phyloP scores from a whole-genome alignment of 176 grass and related monocot genomes.

The Oryza rufipogon region DNA sequence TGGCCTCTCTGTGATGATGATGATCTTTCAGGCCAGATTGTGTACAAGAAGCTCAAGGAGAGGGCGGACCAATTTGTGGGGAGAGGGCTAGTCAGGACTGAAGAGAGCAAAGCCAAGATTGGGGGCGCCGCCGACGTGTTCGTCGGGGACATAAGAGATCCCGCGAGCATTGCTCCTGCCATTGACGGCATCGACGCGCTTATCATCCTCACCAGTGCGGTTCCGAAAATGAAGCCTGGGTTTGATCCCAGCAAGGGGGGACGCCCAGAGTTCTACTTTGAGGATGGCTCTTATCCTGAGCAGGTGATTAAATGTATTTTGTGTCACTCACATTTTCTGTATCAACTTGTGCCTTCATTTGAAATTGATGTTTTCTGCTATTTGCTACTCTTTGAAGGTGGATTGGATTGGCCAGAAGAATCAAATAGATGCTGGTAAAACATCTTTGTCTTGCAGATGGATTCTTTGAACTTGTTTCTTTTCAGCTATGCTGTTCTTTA shows the following conservation, averaged over 20 bases:
- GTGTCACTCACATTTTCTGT: neutral
- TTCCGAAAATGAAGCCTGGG: slow-evolving; percentile 87
- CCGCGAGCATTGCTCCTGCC: slow-evolving; percentile 58
- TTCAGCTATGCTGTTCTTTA: neutral
- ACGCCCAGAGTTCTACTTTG: slow-evolving; percentile 88
- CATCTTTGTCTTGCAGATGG: neutral
- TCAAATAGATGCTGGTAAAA: slow-evolving; percentile 88
- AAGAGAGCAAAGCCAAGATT: slow-evolving; percentile 75
- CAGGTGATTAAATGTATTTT: slow-evolving; percentile 44
- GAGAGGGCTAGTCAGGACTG: slow-evolving; percentile 71
- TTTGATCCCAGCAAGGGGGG: slow-evolving; percentile 86
- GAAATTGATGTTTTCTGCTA: neutral
- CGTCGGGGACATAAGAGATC: slow-evolving; percentile 72
- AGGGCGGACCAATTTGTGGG: slow-evolving; percentile 53
- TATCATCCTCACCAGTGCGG: slow-evolving; percentile 86
- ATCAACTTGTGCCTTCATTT: neutral
- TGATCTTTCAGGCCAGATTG: slow-evolving; percentile 64
- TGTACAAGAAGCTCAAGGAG: slow-evolving; percentile 94
- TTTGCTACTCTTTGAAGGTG: slow-evolving; percentile 50
- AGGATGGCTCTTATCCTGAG: slow-evolving; percentile 73
- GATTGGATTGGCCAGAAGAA: slow-evolving; percentile 99
- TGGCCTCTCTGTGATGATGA: neutral
- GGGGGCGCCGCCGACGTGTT: slow-evolving; percentile 66
- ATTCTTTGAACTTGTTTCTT: slow-evolving; percentile 25
- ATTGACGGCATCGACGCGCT: slow-evolving; percentile 78